Evolutionary conservation across 305 asterid genomes (phyloP), one percentile per base, ranked within the genome.

Genomic region (Solanum aculeatissimum): DNA sequence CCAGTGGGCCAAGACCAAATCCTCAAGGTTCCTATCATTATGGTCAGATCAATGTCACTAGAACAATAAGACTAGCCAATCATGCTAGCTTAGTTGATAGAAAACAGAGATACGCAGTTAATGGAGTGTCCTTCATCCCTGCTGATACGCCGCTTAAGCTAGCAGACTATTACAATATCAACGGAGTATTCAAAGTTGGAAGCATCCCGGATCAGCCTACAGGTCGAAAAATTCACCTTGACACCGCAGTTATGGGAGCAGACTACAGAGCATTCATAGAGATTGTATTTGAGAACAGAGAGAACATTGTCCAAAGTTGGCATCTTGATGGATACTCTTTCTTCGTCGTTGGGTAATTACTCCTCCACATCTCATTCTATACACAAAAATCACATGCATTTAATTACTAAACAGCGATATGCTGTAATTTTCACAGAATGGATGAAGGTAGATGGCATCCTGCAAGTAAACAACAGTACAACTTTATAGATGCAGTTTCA

Each of bases 21-120:
- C 97, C 97, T 0, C 98, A 94, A 57, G 98, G 98, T 85, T 92
- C 98, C 0, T 94, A 91, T 90, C 97, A 93, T 88, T 93, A 93
- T 49, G 97, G 98, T 15, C 85, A 84, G 18, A 91, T 94, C 87
- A 89, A 89, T 0, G 87, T 92, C 19, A 74, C 68, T 16, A 87
- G 93, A 58, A 94, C 93, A 7, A 89, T 93, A 43, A 84, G 55
- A 47, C 71, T 94, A 18, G 86, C 86, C 7, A 93, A 74, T 74
- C 83, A 83, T 8, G 90, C 92, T 2, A 93, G 89, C 11, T 1
- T 42, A 14, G 84, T 92, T 16, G 43, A 87, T 27, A 84, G 85
- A n/a, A 91, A 89, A 82, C 97, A 92, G 83, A 92, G 97, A 18
- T 94, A 91, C n/a, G 94, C 90, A 0, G 88, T 93, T 1, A 94